Percentiles rank a stretch among this genome's conserved stretches.
phyloP scores from a whole-genome alignment of 768 basidiomycete species.

The Podaxis rugospora region DNA sequence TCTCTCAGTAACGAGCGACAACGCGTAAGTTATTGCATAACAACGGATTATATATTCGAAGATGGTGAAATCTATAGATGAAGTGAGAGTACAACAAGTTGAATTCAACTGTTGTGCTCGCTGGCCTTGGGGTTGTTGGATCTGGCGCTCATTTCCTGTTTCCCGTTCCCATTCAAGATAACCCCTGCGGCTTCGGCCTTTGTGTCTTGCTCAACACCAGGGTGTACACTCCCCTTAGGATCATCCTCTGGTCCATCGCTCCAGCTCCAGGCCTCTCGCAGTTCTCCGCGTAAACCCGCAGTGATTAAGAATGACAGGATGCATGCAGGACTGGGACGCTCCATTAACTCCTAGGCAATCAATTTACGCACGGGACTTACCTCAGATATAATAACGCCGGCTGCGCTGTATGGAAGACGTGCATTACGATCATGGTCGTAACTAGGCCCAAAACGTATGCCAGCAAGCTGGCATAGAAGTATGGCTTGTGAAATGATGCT shows the following conservation, averaged over 20 bases:
- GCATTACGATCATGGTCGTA: conserved; percentile 84
- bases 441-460: conserved; percentile 75
- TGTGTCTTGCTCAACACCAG: conserved; percentile 3
- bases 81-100: too few relatives aligned
- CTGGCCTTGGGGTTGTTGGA: background rate
- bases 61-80: too few relatives aligned
- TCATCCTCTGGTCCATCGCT: conserved; percentile 45
- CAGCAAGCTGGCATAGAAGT: conserved; percentile 64
- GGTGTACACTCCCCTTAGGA: conserved; percentile 14
- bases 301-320: conserved; percentile 64
- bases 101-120: background rate
- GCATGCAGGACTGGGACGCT: conserved; percentile 59
- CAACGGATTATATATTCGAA: too few relatives aligned
- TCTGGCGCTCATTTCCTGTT: background rate
- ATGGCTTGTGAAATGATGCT: conserved; percentile 57
- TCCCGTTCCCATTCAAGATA: background rate
- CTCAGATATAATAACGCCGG: conserved; percentile 92
- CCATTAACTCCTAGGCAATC: background rate
- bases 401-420: conserved; percentile 69
- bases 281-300: conserved; percentile 60
- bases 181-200: conserved; percentile 11
- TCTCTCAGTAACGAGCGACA: background rate
- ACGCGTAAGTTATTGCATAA: background rate
- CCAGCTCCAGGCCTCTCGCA: conserved; percentile 70
- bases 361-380: conserved; percentile 32